Base-by-base conservation (phyloP, 306 rosid species). In the Pachyrhizus erosus region DNA sequence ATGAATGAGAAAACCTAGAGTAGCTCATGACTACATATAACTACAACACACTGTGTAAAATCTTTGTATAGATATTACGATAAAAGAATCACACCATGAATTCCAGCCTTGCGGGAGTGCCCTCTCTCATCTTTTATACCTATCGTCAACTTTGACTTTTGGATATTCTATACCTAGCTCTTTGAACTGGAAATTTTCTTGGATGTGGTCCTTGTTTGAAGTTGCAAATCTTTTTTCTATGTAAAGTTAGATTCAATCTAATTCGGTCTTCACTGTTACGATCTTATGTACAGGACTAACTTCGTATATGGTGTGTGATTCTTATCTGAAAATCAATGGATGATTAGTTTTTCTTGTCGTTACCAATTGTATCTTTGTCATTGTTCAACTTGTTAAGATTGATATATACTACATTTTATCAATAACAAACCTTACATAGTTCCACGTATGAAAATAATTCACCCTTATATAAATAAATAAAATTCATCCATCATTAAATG, bases 91-190 rank as follows among this genome's bases (percentile, higher is more conserved):
- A 43, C 14, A 34, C n/a, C 9, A 0, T 67, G 17, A 20, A 67
- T 20, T 37, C 48, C 72, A 37, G 49, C 43, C 71, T 34, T 18
- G 26, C 23, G 13, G 29, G 9, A 37, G 23, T 70, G 81, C 7
- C 27, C 33, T 45, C 58, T 15, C 31, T 46, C 64, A n/a, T 45
- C 54, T 57, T 61, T 78, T 43, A n/a, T n/a, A 21, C 14, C 10
- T 20, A 12, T 37, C 20, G 43, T 54, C 49, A 69, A 57, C 82
- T 77, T 67, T 82, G 55, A 48, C 57, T 52, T 68, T 9, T 51
- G 45, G 78, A 82, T 29, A 76, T 55, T 76, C 73, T 42, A 46
- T 49, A 73, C 74, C 40, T 81, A 17, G 2, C 55, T 49, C 68
- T 60, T n/a, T 72, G 54, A 61, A 14, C 73, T 33, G 0, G 7